phyloP scores from a whole-genome alignment of 345 rosid species.

The Lumnitzera littorea region DNA sequence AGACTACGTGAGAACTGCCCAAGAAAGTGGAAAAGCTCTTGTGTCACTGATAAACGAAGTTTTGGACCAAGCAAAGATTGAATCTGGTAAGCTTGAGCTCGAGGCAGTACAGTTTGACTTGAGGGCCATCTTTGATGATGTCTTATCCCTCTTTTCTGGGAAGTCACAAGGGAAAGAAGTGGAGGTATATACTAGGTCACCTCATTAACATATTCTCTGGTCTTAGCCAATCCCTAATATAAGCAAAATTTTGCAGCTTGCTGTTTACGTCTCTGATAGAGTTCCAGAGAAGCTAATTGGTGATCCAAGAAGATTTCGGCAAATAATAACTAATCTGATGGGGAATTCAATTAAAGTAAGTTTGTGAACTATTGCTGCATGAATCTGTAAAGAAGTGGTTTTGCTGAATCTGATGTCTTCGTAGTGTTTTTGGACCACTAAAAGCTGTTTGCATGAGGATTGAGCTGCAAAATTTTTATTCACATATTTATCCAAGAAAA shows the following conservation, averaged over 20 bases:
- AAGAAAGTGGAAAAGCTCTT: conserved; percentile 87
- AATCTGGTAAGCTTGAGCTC: conserved; percentile 95
- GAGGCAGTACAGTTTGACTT: conserved; percentile 80
- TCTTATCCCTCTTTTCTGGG: conserved; percentile 86
- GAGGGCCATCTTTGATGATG: conserved; percentile 79
- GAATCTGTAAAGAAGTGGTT: background rate
- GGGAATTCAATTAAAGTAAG: conserved; percentile 93
- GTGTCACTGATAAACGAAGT: conserved; percentile 89
- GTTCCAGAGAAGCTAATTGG: conserved; percentile 85
- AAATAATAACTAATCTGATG: conserved; percentile 90
- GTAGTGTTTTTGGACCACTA: background rate
- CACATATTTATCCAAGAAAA: too few species aligned
- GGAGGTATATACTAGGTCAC: conserved; percentile 46
- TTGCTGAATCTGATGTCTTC: background rate
- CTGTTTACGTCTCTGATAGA: conserved; percentile 73
- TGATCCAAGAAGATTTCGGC: conserved; percentile 91
- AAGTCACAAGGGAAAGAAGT: conserved; percentile 82
- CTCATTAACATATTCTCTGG: too few species aligned
- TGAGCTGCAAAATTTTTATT: too few species aligned
- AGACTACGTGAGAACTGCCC: conserved; percentile 87
- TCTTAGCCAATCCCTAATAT: conserved; percentile 1
- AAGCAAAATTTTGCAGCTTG: conserved; percentile 51
- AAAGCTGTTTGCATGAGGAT: too few species aligned
- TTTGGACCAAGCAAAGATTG: conserved; percentile 90
- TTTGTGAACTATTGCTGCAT: background rate